Evolutionary conservation across 1,284 basidiomycete species (phyloP).

Genomic region (Pyrrhoderma noxium): DNA sequence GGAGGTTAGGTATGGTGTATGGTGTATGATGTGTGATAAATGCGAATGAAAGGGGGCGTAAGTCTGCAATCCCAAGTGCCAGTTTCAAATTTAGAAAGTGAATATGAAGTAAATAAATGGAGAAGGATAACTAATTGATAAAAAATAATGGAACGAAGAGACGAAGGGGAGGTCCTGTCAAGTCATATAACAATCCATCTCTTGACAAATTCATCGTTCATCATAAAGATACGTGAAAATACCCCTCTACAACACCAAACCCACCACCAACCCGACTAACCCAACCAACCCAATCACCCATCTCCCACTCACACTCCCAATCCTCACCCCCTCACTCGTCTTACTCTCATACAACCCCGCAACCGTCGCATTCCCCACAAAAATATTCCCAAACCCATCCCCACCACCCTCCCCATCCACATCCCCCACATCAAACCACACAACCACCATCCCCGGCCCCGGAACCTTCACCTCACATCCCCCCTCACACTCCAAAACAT

Average conservation of each 20-base stretch:
- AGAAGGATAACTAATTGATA: too few relatives aligned
- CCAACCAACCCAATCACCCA: not conserved
- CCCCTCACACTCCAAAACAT: slow-evolving; percentile 29
- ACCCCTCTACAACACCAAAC: not conserved
- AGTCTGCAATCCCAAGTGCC: too few relatives aligned
- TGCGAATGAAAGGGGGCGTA: too few relatives aligned
- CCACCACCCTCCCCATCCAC: too few relatives aligned
- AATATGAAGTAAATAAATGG: too few relatives aligned
- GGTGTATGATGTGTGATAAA: too few relatives aligned
- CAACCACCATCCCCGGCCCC: slow-evolving; percentile 38
- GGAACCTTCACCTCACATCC: slow-evolving; percentile 36
- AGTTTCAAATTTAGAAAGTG: too few relatives aligned
- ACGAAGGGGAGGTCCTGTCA: too few relatives aligned
- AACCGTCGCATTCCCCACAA: slow-evolving; percentile 14
- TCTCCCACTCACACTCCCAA: not conserved
- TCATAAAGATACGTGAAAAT: not conserved
- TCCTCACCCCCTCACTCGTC: not conserved
- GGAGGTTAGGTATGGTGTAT: too few relatives aligned
- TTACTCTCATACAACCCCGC: slow-evolving; percentile 4
- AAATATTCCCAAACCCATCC: slow-evolving; percentile 6
- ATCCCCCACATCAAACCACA: slow-evolving; percentile 23
- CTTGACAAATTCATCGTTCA: too few relatives aligned
- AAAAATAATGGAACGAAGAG: too few relatives aligned
- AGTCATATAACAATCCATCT: too few relatives aligned
- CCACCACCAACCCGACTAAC: not conserved